Evolutionary conservation across 2,329 filamentous ascomycete genomes (phyloP).

Genomic region (Metarhizium sp.): DNA sequence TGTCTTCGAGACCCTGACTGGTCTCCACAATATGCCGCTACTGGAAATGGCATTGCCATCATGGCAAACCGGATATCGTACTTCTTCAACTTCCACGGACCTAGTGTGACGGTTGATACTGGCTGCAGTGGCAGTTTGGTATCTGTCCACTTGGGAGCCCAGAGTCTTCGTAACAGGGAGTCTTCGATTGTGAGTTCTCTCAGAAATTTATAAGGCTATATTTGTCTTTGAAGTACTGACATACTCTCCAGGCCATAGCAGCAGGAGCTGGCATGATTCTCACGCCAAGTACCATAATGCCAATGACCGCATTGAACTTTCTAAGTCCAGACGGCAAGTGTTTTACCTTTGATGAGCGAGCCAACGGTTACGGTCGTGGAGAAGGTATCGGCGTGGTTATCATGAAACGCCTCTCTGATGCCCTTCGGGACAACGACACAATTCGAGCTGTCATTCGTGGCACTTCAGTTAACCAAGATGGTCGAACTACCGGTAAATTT

Average conservation of each 20-base stretch:
- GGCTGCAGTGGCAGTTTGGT: constrained; percentile 49
- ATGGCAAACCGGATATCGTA: constrained; percentile 48
- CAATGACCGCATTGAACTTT: constrained; percentile 45
- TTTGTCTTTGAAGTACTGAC: background rate
- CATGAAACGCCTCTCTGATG: constrained; percentile 49
- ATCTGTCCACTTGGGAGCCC: constrained; percentile 42
- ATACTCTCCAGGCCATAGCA: constrained; percentile 30
- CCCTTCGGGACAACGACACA: constrained; percentile 48
- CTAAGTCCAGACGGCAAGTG: constrained; percentile 41
- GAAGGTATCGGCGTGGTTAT: constrained; percentile 53
- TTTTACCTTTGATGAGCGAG: constrained; percentile 47
- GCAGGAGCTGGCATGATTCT: constrained; percentile 44
- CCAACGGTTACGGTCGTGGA: constrained; percentile 55
- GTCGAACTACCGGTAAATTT: constrained; percentile 38
- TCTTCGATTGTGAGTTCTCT: constrained; percentile 25
- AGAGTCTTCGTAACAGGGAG: constrained; percentile 37
- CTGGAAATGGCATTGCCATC: constrained; percentile 42
- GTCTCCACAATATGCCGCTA: constrained; percentile 41
- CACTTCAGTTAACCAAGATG: constrained; percentile 47
- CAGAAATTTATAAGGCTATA: background rate
- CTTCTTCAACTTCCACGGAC: constrained; percentile 44
- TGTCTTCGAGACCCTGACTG: constrained; percentile 40
- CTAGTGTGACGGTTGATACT: constrained; percentile 49
- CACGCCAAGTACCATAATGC: constrained; percentile 45
- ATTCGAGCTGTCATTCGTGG: constrained; percentile 47